Evolutionary conservation across 2,329 filamentous ascomycete genomes (phyloP), one percentile per base, ranked within the genome.

Genomic region (Sclerotinia glacialis): DNA sequence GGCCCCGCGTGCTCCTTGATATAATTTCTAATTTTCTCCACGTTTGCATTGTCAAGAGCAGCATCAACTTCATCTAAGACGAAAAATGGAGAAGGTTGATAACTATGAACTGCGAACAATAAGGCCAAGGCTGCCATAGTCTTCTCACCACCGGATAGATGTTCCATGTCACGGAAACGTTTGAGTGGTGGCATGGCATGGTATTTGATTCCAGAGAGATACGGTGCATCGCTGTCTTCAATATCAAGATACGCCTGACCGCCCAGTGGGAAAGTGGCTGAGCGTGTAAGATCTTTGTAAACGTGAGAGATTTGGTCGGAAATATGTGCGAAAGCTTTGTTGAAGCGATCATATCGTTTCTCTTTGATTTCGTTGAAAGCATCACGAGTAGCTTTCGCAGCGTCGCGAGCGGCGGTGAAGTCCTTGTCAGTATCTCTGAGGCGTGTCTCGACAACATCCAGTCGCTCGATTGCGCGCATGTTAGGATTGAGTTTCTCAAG

Each of bases 111-210:
- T 28, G 95, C 95, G 77, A 99, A 99, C 5, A 99, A 85, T 50
- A 99, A 83, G n/a, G 95, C 95, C 49, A 99, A 83, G 18, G 95
- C 95, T 1, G 95, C 95, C 89, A 99, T 99, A 0, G 95, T 99
- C 83, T 99, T 99, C 80, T 99, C 95, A 66, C 95, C 95, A 74
- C 95, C 95, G 1, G 92, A 97, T 12, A 99, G 82, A 77, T 97
- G 95, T 78, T 99, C 95, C 95, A 99, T 99, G 78, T 99, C 96
- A 73, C 95, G 87, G 85, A 99, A 99, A 55, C 95, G 92, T 81
- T 99, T 99, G 69, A 97, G 86, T 1, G 95, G 95, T 26, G 95
- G 95, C 93, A 98, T 99, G 69, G 95, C 96, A 77, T 98, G 93
- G 79, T 99, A 99, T 76, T 97, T 97, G 79, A 99, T 93, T 42